phyloP scores from a whole-genome alignment of 139 green algal species.

The Raphidocelis subcapitata region DNA sequence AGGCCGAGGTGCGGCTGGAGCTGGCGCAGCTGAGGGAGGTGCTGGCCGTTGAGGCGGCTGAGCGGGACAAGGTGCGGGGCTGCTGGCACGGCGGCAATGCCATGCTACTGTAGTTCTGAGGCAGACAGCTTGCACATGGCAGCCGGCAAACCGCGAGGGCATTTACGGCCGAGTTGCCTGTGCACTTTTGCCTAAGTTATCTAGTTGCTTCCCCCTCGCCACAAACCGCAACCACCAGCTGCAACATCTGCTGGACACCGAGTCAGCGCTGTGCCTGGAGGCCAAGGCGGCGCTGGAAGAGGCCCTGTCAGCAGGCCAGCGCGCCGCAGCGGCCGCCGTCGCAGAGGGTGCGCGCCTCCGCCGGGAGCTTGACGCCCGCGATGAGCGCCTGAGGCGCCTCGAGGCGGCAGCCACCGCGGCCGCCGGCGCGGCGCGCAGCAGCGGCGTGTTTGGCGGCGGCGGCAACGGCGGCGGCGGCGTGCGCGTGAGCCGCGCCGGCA shows the following conservation, averaged over 20 bases:
- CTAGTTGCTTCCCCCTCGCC: too few species aligned
- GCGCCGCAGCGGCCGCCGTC: not conserved
- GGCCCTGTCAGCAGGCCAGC: not conserved
- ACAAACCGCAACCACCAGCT: too few species aligned
- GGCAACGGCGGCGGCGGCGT: not conserved
- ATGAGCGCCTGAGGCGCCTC: not conserved
- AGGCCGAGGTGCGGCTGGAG: constrained; percentile 47
- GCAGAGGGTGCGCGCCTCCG: constrained; percentile 32
- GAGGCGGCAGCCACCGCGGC: not conserved
- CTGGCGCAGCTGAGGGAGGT: constrained; percentile 48
- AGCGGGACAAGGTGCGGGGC: constrained; percentile 42
- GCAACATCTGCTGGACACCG: constrained; percentile 15
- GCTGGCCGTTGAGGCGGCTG: constrained; percentile 37
- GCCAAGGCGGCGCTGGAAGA: constrained; percentile 36
- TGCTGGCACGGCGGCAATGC: not conserved
- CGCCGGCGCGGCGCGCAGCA: not conserved
- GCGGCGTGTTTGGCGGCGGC: not conserved
- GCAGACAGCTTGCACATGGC: not conserved
- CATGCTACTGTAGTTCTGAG: not conserved
- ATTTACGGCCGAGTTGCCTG: not conserved
- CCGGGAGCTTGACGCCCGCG: constrained; percentile 17
- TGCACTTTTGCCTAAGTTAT: not conserved
- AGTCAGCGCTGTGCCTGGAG: constrained; percentile 18
- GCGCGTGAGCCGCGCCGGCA: constrained; percentile 8
- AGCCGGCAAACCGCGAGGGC: not conserved